Evolutionary conservation across 225 moss, liverwort and hornwort species (phyloP), one percentile per base, ranked within the genome.

Genomic region (Sphagnum contortum): DNA sequence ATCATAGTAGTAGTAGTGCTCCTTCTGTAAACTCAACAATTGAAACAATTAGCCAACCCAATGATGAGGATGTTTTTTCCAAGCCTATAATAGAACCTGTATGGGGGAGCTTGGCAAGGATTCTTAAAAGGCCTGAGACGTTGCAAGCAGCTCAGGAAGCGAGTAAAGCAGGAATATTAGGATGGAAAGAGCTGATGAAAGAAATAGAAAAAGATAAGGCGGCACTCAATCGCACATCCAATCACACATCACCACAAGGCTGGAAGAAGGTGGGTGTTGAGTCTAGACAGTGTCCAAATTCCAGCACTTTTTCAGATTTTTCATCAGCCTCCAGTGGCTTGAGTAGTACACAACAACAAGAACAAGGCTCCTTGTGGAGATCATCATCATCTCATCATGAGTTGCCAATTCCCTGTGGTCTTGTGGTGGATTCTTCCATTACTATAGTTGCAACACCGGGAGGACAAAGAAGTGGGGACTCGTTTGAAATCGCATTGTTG

Each of bases 341-440:
- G 29, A 29, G 29, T 29, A 29, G 29, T 29, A 29, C 29, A 29
- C 29, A 29, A 29, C 29, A 29, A 29, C 29, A 29, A n/a, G n/a
- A n/a, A 29, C 29, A 29, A 0, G 1, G 29, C 29, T 29, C 29
- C 29, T 29, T 29, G 29, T 29, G 29, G 29, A 29, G 29, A 29
- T 29, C 29, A 29, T 29, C 29, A 29, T 29, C 29, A 29, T 29
- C 29, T 29, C 52, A 6, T 52, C 29, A 29, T 29, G 29, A 71
- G 61, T 63, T 84, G 73, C 77, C 84, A 47, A 77, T 84, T 57
- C 84, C 80, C 6, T 84, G 84, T 59, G 84, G 84, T 50, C 46
- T 84, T 66, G 72, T 84, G 48, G 44, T 84, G 47, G 84, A 80
- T 71, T 80, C 84, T 67, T 80, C 84, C 44, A 77, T 84, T 46